phyloP scores from a whole-genome alignment of 75 land plant genomes.

The Picea glauca region DNA sequence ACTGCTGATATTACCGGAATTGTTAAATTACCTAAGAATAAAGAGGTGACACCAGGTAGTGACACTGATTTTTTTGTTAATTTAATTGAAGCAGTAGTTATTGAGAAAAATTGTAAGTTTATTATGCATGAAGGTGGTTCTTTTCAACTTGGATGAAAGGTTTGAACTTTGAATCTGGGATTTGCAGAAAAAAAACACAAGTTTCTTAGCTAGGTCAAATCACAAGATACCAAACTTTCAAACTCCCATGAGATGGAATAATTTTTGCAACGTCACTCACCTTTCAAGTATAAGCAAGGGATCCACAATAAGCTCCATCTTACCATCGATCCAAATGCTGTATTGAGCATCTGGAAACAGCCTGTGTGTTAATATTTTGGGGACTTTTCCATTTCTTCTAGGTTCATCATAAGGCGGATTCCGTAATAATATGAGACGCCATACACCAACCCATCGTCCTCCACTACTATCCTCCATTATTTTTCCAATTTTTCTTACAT shows the following conservation, averaged over 20 bases:
- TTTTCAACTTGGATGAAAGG: background rate
- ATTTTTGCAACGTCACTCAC: constrained; percentile 26
- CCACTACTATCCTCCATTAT: constrained; percentile 44
- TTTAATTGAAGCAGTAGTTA: no score
- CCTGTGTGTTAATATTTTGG: constrained; percentile 88
- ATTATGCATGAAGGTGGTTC: no score
- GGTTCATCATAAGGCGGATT: constrained; percentile 94
- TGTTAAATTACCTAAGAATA: no score
- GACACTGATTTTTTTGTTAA: no score
- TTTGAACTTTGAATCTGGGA: background rate
- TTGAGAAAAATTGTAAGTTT: no score
- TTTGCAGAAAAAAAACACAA: background rate
- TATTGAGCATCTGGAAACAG: constrained; percentile 86
- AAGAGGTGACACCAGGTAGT: no score
- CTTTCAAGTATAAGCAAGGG: constrained; percentile 95
- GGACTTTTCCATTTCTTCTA: constrained; percentile 95
- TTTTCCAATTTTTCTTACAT: constrained; percentile 49
- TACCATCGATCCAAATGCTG: constrained; percentile 99
- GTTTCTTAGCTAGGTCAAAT: background rate
- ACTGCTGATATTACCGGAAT: no score
- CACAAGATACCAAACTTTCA: background rate
- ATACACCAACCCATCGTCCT: constrained; percentile 92
- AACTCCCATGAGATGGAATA: background rate
- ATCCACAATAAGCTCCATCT: constrained; percentile 94
- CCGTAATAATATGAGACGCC: constrained; percentile 74